A percentile compares a stretch with the other conserved stretches of the same genome.
phyloP scores from a whole-genome alignment of 768 basidiomycete species.

The Symmetrospora coprosmae region DNA sequence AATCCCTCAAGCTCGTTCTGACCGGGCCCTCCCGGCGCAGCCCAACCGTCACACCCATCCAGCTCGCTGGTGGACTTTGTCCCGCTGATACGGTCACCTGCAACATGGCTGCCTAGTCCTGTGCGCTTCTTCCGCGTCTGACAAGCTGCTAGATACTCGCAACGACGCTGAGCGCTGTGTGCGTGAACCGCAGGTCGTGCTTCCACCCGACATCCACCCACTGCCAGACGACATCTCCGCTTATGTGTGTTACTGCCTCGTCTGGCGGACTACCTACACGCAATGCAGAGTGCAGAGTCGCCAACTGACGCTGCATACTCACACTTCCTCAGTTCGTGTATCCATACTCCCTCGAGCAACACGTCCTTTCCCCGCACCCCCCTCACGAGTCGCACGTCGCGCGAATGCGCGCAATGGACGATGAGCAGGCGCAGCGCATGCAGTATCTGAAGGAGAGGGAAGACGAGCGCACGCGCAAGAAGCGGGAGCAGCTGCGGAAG shows the following conservation, averaged over 20 bases:
- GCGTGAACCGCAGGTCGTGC: constrained; percentile 72
- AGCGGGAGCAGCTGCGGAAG: constrained; percentile 53
- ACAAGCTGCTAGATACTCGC: not conserved
- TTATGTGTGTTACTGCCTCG: constrained; percentile 50
- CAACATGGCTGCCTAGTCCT: constrained; percentile 66
- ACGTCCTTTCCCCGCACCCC: constrained; percentile 61
- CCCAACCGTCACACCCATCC: constrained; percentile 14
- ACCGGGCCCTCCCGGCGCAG: no score
- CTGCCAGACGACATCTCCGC: constrained; percentile 76
- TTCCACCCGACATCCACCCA: constrained; percentile 85
- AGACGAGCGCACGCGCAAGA: constrained; percentile 42
- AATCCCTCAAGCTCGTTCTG: no score
- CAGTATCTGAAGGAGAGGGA: constrained; percentile 56
- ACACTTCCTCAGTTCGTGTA: constrained; percentile 63
- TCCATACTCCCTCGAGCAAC: constrained; percentile 82
- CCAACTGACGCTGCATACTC: not conserved
- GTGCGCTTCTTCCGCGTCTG: constrained; percentile 40
- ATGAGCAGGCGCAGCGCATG: constrained; percentile 54
- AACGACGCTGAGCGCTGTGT: no score
- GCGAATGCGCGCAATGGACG: constrained; percentile 47
- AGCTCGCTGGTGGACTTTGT: constrained; percentile 38
- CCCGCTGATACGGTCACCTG: constrained; percentile 83
- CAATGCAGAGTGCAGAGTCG: constrained; percentile 23
- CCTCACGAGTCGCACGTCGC: constrained; percentile 41
- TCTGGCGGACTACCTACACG: not conserved